These are phyloP conservation scores for Alternaria infectoria DNA, from an alignment of 2,329 filamentous ascomycete species.

Conservation along the genomic window DNA sequence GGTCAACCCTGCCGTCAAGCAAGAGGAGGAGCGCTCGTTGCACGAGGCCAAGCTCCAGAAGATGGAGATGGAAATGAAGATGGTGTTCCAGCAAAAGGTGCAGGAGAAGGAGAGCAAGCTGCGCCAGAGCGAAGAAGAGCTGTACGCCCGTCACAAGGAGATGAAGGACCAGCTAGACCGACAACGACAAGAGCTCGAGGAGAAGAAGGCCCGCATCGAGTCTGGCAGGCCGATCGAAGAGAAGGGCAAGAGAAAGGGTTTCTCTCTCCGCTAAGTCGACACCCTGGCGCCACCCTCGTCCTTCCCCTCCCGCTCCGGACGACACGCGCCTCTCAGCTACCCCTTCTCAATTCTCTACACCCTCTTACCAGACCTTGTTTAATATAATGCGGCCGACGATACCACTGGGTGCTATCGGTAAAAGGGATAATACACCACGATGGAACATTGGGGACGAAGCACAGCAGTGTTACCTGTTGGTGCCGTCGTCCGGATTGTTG, in stretches of 20 bases:
- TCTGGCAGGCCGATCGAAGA: slow-evolving; percentile 95
- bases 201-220: slow-evolving; percentile 97
- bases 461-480: slow-evolving; percentile 42
- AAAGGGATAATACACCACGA: slow-evolving; percentile 45
- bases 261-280: slow-evolving; percentile 83
- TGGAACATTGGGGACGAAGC: slow-evolving; percentile 37
- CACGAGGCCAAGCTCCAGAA: slow-evolving; percentile 99
- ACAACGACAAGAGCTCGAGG: slow-evolving; percentile 92
- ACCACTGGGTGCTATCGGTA: slow-evolving; percentile 50
- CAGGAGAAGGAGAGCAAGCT: slow-evolving; percentile 99
- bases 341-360: slow-evolving; percentile 43
- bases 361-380: slow-evolving; percentile 50
- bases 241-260: slow-evolving; percentile 98
- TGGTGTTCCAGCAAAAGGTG: slow-evolving; percentile 99
- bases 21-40: slow-evolving; percentile 96
- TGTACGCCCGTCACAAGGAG: slow-evolving; percentile 96
- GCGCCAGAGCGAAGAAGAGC: slow-evolving; percentile 98
- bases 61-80: slow-evolving; percentile 99
- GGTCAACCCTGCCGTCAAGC: slow-evolving; percentile 99
- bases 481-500: slow-evolving; percentile 50
- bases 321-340: slow-evolving; percentile 36
- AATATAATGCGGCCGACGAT: slow-evolving; percentile 49
- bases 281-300: slow-evolving; percentile 14
- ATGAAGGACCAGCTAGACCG: slow-evolving; percentile 99
- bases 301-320: slow-evolving; percentile 24